phyloP scores from a whole-genome alignment of 1,139 yeast genomes.

The Yamadazyma atlantica region DNA sequence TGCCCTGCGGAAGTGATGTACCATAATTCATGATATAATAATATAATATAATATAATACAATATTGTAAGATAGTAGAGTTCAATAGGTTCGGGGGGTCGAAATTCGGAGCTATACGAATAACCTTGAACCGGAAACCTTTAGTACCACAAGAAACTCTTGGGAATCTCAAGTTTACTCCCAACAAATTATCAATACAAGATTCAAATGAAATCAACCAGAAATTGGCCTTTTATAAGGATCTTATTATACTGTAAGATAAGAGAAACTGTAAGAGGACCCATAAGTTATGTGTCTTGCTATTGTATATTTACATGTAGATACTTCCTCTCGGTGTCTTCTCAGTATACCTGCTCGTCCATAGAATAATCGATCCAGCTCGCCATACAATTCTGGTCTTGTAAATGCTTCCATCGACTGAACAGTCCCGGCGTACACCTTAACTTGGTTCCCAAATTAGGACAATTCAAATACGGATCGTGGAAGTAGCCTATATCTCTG shows the following conservation, averaged over 20 bases:
- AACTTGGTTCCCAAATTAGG: slow-evolving; percentile 45
- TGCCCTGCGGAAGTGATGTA: neutral
- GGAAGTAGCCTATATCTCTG: slow-evolving; percentile 79
- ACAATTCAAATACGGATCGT: slow-evolving; percentile 73
- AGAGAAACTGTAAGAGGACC: too few relatives aligned
- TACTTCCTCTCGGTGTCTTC: too few relatives aligned
- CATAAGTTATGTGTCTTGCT: too few relatives aligned
- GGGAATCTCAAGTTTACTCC: slow-evolving; percentile 25
- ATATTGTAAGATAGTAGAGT: slow-evolving; percentile 50
- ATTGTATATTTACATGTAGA: too few relatives aligned
- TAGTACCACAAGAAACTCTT: slow-evolving; percentile 9
- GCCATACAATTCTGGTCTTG: slow-evolving; percentile 70
- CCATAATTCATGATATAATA: too few relatives aligned
- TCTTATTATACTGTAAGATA: slow-evolving; percentile 17
- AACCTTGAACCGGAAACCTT: slow-evolving; percentile 17
- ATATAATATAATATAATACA: too few relatives aligned
- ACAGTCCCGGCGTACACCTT: slow-evolving; percentile 30
- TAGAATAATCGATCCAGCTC: slow-evolving; percentile 65
- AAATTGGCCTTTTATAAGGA: slow-evolving; percentile 32
- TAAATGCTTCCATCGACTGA: slow-evolving; percentile 38
- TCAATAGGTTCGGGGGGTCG: slow-evolving; percentile 41
- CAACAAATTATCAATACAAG: slow-evolving; percentile 24
- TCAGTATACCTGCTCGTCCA: slow-evolving; percentile 29
- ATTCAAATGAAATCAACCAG: slow-evolving; percentile 26
- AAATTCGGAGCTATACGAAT: slow-evolving; percentile 74